A percentile compares a stretch with the other conserved stretches of the same genome.
Conservation (phyloP, 257 asterid genomes). For the Catharanthus roseus region DNA sequence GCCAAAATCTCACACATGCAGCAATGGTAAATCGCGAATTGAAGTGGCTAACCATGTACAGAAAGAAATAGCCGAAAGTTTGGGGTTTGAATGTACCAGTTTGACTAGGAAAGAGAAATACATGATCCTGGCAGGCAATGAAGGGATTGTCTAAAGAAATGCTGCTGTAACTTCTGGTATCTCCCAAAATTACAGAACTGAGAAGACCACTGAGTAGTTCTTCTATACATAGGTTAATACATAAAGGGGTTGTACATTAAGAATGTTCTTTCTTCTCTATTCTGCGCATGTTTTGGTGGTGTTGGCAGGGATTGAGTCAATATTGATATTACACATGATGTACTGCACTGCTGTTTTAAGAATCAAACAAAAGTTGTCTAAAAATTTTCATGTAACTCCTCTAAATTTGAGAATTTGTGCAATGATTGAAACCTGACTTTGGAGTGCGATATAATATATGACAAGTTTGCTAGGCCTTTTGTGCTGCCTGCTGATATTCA, state of each 20-base stretch:
- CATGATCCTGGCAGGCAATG: conserved; percentile 30
- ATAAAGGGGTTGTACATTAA: background rate
- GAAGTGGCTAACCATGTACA: conserved; percentile 38
- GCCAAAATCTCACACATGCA: background rate
- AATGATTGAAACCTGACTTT: background rate
- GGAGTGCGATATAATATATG: background rate
- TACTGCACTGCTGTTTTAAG: background rate
- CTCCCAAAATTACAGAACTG: background rate
- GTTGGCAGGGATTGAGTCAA: background rate
- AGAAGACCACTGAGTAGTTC: background rate
- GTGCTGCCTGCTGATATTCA: background rate
- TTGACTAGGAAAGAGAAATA: conserved; percentile 37
- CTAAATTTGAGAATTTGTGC: background rate
- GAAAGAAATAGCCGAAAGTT: conserved; percentile 18
- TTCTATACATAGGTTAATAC: background rate
- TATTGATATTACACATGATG: background rate
- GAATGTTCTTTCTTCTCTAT: background rate
- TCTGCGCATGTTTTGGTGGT: background rate
- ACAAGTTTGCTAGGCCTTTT: background rate
- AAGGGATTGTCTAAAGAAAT: conserved; percentile 22
- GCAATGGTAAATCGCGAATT: conserved; percentile 21
- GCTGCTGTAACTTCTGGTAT: background rate
- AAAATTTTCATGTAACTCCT: background rate
- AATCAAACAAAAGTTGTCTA: background rate
- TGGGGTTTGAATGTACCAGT: conserved; percentile 32